Percentiles rank a stretch among this genome's conserved stretches.
Conservation (phyloP, 2,329 filamentous ascomycete species). For the Beauveria scarabaeidicola region DNA sequence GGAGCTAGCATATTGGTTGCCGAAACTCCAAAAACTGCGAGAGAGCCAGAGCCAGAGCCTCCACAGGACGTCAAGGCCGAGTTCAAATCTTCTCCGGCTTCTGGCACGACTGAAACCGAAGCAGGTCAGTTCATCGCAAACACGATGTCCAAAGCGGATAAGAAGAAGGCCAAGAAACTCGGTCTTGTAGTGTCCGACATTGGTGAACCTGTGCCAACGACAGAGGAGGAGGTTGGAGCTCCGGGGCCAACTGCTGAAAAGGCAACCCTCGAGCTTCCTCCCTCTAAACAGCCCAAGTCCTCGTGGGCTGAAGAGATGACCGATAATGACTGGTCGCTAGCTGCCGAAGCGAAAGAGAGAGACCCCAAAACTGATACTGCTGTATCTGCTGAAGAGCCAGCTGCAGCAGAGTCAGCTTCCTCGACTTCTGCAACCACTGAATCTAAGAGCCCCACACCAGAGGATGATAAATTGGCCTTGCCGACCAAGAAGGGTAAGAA, state of each 20-base stretch:
- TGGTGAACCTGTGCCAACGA: constrained; percentile 4
- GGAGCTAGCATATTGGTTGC: neutral
- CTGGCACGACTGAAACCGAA: neutral
- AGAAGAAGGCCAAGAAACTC: constrained; percentile 28
- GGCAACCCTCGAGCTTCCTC: neutral
- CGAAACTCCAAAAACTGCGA: neutral
- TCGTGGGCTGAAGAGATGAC: constrained; percentile 16
- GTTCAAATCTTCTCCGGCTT: neutral
- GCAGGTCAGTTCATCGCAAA: constrained; percentile 4
- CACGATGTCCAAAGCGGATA: constrained; percentile 26
- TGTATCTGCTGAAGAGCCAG: neutral
- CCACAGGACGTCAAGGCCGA: neutral
- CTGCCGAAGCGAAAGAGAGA: neutral
- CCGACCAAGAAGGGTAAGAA: constrained; percentile 39
- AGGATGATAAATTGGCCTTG: constrained; percentile 20
- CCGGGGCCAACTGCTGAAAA: neutral
- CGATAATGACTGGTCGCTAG: neutral
- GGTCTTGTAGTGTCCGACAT: constrained; percentile 8
- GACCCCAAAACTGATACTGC: neutral
- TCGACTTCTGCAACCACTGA: neutral
- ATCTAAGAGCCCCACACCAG: constrained; percentile 12
- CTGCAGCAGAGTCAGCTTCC: neutral
- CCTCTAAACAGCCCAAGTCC: neutral
- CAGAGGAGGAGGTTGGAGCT: neutral
- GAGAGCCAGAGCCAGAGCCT: neutral